phyloP scores from a whole-genome alignment of 2,329 filamentous ascomycete genomes.

The Tolypocladium sp. region DNA sequence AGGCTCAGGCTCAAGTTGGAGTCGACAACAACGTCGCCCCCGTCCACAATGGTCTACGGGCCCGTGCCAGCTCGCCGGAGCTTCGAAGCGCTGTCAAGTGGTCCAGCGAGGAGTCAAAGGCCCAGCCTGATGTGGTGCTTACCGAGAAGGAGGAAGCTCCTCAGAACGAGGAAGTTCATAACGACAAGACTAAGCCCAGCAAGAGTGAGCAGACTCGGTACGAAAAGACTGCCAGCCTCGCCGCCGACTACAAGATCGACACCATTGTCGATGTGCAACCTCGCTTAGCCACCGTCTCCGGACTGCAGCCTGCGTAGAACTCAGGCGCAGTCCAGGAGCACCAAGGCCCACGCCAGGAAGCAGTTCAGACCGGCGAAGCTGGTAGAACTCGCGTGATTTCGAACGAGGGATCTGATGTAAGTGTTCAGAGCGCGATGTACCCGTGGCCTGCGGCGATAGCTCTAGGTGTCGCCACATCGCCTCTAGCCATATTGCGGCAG shows the following conservation, averaged over 20 bases:
- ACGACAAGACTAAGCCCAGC: background rate
- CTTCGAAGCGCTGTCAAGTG: background rate
- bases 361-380: background rate
- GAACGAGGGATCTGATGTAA: background rate
- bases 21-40: background rate
- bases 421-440: background rate
- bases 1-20: too few relatives aligned
- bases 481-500: background rate
- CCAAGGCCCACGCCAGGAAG: background rate
- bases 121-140: background rate
- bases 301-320: slow-evolving; percentile 9
- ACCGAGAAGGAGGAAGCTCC: background rate
- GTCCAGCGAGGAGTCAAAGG: background rate
- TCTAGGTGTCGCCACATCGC: background rate
- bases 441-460: background rate
- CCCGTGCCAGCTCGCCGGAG: background rate
- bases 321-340: slow-evolving; percentile 4
- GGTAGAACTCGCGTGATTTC: background rate
- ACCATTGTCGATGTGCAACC: background rate
- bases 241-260: background rate
- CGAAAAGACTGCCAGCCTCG: background rate
- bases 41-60: background rate
- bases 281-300: background rate
- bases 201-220: background rate
- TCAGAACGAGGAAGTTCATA: background rate